Evolutionary conservation across 768 basidiomycete species (phyloP).

Genomic region (Tricholoma terreum): DNA sequence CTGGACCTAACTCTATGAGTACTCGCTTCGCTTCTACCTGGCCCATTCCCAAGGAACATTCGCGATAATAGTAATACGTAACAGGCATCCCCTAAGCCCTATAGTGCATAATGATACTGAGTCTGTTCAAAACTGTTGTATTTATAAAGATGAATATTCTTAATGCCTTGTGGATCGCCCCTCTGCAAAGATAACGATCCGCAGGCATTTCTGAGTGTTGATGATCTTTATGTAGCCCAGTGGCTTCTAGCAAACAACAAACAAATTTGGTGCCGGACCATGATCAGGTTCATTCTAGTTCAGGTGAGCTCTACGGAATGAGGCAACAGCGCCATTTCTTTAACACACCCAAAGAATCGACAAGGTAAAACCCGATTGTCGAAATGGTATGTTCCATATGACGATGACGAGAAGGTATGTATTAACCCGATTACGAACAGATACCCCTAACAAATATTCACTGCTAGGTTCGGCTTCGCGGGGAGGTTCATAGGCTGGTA

Average conservation of each 20-base stretch:
- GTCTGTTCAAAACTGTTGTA: too few relatives aligned
- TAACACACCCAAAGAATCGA: conserved; percentile 64
- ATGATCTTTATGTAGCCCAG: conserved; percentile 9
- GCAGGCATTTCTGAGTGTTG: too few relatives aligned
- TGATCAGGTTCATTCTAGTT: conserved; percentile 98
- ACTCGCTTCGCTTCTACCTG: too few relatives aligned
- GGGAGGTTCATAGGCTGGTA: conserved; percentile 94
- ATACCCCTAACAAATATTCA: not conserved
- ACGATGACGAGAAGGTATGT: conserved; percentile 95
- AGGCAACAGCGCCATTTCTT: not conserved
- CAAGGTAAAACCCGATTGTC: conserved; percentile 97
- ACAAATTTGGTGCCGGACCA: conserved; percentile 30
- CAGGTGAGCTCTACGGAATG: conserved; percentile 55
- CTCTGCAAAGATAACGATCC: too few relatives aligned
- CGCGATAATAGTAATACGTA: too few relatives aligned
- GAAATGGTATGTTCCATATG: conserved; percentile 99
- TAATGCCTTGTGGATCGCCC: too few relatives aligned
- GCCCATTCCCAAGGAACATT: too few relatives aligned
- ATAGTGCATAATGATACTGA: too few relatives aligned
- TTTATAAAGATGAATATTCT: too few relatives aligned
- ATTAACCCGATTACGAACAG: not conserved
- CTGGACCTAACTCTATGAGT: too few relatives aligned
- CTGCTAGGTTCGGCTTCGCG: conserved; percentile 80
- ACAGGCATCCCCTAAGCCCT: too few relatives aligned
- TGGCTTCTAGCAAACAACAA: conserved; percentile 12